Evolutionary conservation across 805 yeast species (phyloP).

Genomic region (Ogataea kodamae): DNA sequence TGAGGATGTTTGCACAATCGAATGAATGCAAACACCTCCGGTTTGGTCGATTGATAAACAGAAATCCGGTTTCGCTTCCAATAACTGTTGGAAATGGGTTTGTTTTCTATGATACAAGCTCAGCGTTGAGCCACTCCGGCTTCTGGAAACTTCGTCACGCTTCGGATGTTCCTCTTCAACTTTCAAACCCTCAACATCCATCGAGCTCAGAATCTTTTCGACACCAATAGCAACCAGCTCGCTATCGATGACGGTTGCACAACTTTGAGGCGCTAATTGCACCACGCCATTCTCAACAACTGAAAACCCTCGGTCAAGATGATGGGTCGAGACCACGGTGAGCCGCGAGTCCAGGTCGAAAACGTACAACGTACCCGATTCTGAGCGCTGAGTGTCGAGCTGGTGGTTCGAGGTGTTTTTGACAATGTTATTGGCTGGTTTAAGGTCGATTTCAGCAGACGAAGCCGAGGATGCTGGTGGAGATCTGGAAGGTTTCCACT

Average conservation of each 20-base stretch:
- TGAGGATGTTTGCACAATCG: constrained; percentile 46
- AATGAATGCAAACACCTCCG: constrained; percentile 43
- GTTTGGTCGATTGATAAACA: constrained; percentile 41
- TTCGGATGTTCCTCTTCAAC: background rate
- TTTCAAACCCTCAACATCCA: constrained; percentile 16
- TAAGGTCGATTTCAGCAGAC: constrained; percentile 18
- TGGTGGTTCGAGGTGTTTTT: constrained; percentile 10
- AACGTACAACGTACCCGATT: constrained; percentile 59
- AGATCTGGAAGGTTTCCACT: constrained; percentile 46
- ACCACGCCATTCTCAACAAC: constrained; percentile 55
- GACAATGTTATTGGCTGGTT: constrained; percentile 30
- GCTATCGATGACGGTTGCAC: constrained; percentile 38
- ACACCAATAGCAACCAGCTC: constrained; percentile 31
- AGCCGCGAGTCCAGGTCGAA: constrained; percentile 55
- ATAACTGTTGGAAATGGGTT: constrained; percentile 24
- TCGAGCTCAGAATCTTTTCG: constrained; percentile 17
- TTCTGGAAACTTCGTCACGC: constrained; percentile 10
- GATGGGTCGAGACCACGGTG: constrained; percentile 68
- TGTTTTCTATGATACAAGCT: constrained; percentile 16
- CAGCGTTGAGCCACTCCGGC: constrained; percentile 17
- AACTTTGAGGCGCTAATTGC: constrained; percentile 29
- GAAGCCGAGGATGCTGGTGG: constrained; percentile 8
- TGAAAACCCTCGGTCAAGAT: constrained; percentile 52
- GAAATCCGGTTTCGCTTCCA: constrained; percentile 32
- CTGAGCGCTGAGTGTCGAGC: constrained; percentile 14